These are phyloP conservation scores for Mycena galopus DNA, from an alignment of 768 basidiomycete genomes.

Conservation along the genomic window DNA sequence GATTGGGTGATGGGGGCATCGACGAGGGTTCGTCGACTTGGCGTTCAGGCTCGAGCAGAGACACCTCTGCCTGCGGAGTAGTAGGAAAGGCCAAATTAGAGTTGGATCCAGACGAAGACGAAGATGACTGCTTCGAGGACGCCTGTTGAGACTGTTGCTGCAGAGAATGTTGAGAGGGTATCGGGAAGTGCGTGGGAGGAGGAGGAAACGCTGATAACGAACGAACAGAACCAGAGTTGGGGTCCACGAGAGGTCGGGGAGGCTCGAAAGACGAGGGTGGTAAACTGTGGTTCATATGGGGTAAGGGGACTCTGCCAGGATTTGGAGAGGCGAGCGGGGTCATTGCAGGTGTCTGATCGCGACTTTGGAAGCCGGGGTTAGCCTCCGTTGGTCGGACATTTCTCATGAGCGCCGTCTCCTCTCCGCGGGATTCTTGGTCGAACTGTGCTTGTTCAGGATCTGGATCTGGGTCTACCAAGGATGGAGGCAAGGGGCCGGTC, in stretches of 20 bases:
- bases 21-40: constrained; percentile 32
- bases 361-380: constrained; percentile 17
- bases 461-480: constrained; percentile 51
- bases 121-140: constrained; percentile 27
- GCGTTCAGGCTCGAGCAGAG: constrained; percentile 39
- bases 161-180: constrained; percentile 57
- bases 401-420: constrained; percentile 15
- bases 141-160: neutral
- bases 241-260: constrained; percentile 52
- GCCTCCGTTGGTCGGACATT: constrained; percentile 24
- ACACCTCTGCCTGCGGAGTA: constrained; percentile 40
- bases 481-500: constrained; percentile 64
- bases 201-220: constrained; percentile 81
- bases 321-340: constrained; percentile 33
- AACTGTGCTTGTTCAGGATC: constrained; percentile 13
- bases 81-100: constrained; percentile 41
- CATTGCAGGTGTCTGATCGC: constrained; percentile 20
- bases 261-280: constrained; percentile 52
- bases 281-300: constrained; percentile 31
- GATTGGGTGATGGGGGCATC: constrained; percentile 25
- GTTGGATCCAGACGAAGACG: constrained; percentile 41
- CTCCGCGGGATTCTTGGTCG: constrained; percentile 19
- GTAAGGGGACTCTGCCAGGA: constrained; percentile 14
- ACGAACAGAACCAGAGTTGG: constrained; percentile 67
- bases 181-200: constrained; percentile 79